Evolutionary conservation across 345 rosid genomes (phyloP), one percentile per base, ranked within the genome.

Genomic region (Hevea brasiliensis): DNA sequence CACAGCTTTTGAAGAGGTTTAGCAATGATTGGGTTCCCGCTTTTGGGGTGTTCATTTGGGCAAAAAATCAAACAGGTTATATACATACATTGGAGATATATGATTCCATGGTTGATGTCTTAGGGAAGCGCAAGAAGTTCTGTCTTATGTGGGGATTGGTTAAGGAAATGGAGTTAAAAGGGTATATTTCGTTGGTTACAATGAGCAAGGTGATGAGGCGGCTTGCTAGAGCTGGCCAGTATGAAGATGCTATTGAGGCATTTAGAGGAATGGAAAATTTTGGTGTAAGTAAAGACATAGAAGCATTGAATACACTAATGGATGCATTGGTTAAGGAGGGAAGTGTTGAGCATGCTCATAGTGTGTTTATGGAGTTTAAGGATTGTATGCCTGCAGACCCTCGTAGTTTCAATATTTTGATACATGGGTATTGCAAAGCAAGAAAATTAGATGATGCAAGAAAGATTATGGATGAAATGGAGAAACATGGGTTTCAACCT

Each of bases 351-450:
- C 84, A 79, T 74, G 98, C 97, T 62, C 76, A 41, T 48, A 76
- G 78, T 41, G 87, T 72, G 59, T 85, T 86, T 72, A 1, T 65
- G 58, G 86, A 84, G 78, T 86, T 83, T 29, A 81, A 87, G 81
- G 81, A 80, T 70, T 54, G 53, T 4, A 65, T 86, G 9, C 76
- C 83, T 24, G 72, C 82, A 24, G 79, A 79, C 78, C 51, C 71
- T 17, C 37, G 63, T 29, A 85, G 78, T 64, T 92, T 84, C 75
- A 88, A 92, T 74, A 72, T 90, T 80, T 77, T 92, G 87, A 82
- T 92, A 63, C 90, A 90, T 47, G 98, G 98, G 27, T 87, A 83
- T 74, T 94, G 96, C 83, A 92, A 87, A 77, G 88, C 86, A 74
- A 76, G 93, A 68, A 89, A 67, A 66, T 72, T 87, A 35, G 87